Evolutionary conservation across 2,329 filamentous ascomycete genomes (phyloP).

Genomic region (Graphilbum fragrans): DNA sequence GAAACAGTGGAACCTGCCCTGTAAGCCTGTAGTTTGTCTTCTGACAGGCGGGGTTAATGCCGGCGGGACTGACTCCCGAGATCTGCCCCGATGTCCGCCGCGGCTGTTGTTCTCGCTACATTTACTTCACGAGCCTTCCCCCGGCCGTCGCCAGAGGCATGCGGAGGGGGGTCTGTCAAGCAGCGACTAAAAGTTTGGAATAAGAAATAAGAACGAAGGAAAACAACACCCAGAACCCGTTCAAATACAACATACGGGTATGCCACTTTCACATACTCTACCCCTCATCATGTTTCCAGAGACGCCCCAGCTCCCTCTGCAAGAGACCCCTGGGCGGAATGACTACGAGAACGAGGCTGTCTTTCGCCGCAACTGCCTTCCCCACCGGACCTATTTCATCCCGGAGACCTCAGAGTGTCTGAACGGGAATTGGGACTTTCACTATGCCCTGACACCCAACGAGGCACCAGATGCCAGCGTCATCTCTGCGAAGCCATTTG

Average conservation of each 20-base stretch:
- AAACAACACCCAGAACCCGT: too few species aligned
- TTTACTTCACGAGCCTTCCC: too few species aligned
- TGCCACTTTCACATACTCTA: neutral
- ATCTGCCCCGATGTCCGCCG: too few species aligned
- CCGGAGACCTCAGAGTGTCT: conserved; percentile 32
- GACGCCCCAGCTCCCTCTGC: conserved; percentile 2
- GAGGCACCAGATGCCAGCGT: conserved; percentile 20
- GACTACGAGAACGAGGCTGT: conserved; percentile 52
- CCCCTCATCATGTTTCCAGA: neutral
- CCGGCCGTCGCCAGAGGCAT: too few species aligned
- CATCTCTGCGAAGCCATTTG: neutral
- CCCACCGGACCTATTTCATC: conserved; percentile 44
- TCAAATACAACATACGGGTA: too few species aligned
- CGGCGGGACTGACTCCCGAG: too few species aligned
- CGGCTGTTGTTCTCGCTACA: too few species aligned
- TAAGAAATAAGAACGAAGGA: neutral
- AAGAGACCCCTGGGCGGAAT: conserved; percentile 17
- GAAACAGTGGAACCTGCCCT: too few species aligned
- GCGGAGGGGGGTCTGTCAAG: too few species aligned
- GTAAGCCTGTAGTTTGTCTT: too few species aligned
- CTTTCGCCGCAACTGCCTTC: conserved; percentile 46
- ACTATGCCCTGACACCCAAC: conserved; percentile 31
- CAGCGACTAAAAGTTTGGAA: too few species aligned
- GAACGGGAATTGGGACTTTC: conserved; percentile 47
- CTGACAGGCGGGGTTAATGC: too few species aligned